Conservation (phyloP, 345 rosid species). For the Barbarea vulgaris region DNA sequence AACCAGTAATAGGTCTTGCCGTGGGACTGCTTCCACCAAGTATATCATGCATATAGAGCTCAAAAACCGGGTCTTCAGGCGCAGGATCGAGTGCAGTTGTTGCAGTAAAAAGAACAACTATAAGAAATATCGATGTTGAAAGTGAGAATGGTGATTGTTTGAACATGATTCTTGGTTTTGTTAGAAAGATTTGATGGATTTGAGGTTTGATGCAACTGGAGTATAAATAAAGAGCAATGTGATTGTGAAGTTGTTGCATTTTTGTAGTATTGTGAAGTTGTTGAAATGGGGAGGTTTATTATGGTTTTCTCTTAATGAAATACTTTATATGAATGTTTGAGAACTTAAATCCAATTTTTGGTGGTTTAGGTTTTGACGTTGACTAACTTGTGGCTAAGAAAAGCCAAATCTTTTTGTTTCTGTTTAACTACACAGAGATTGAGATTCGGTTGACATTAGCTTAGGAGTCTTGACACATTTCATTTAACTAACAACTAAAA, state of each 20-base stretch:
- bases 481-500: background rate
- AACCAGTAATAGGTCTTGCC: slow-evolving; percentile 82
- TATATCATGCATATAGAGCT: slow-evolving; percentile 85
- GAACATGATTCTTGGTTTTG: slow-evolving; percentile 37
- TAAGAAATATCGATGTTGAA: slow-evolving; percentile 42
- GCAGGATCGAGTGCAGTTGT: slow-evolving; percentile 45
- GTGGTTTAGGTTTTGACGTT: slow-evolving; percentile 24
- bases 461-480: too few relatives aligned
- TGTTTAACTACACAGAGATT: too few relatives aligned
- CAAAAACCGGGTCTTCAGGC: slow-evolving; percentile 54
- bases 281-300: slow-evolving; percentile 39
- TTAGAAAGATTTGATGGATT: background rate
- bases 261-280: slow-evolving; percentile 30
- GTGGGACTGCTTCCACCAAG: slow-evolving; percentile 88
- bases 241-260: slow-evolving; percentile 34
- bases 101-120: slow-evolving; percentile 38
- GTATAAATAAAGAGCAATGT: slow-evolving; percentile 18
- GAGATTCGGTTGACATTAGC: too few relatives aligned
- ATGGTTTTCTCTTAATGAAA: background rate
- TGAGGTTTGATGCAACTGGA: background rate
- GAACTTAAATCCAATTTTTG: background rate
- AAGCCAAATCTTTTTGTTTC: background rate
- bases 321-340: background rate
- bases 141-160: slow-evolving; percentile 37
- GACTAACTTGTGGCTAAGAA: background rate